Base-by-base conservation (phyloP, 164 flowering plant species). In the Macadamia integrifolia region DNA sequence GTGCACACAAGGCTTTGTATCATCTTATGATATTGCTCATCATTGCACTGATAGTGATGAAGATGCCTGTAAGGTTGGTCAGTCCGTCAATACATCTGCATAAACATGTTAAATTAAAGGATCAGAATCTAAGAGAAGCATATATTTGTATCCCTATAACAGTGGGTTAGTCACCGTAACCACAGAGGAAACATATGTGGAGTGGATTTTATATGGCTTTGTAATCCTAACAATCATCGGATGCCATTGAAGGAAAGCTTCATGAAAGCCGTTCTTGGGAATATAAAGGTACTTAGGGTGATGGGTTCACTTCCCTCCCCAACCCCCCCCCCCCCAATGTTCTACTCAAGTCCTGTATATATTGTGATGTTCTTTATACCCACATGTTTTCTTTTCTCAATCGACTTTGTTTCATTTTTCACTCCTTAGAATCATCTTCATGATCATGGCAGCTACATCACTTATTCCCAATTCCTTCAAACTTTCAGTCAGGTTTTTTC, bases 201-300 rank as follows among this genome's bases (percentile, higher is more conserved):
- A 32, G 99, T 94, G 46, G 99, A 94, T 79, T 94, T 94, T 67
- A 92, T 94, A 83, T 94, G 99, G 99, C 96, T 94, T 80, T 89
- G 88, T 35, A 92, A 92, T 75, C 97, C 99, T 17, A 83, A 83
- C 44, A 83, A 79, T 49, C 80, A 83, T 58, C 63, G 87, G 29
- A 89, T 87, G 67, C 85, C 91, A 49, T 80, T 92, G 15, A 88
- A 87, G 70, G 75, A 84, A 67, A 92, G 99, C 73, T 92, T 98
- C 98, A 88, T 75, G 74, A 97, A 92, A 76, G 88, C 99, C 57
- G 85, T 90, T 1, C 88, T 87, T 74, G 86, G 97, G 75, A 88
- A 90, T 84, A 85, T 94, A 74, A 94, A 90, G 93, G 99, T 89
- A 35, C 5, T 35, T 35, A 35, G 40, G 40, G 40, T 35, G 3